Conservation (phyloP, 768 basidiomycete genomes). For the Suillus subalutaceus region DNA sequence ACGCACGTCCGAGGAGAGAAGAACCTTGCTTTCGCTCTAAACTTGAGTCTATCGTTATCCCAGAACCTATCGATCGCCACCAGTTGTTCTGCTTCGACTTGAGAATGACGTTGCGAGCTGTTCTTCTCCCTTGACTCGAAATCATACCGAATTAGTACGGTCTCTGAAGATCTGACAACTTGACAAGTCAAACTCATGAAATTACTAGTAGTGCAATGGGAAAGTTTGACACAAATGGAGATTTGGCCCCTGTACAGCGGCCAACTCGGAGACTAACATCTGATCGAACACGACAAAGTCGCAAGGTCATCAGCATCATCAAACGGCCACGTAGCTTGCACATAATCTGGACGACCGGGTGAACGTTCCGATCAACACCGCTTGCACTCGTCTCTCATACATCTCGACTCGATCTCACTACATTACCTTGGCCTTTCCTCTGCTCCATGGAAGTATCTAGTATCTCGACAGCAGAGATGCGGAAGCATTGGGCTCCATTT, state of each 20-base stretch:
- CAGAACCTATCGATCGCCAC: slow-evolving; percentile 5
- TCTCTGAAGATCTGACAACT: neutral
- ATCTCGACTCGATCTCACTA: neutral
- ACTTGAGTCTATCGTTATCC: slow-evolving; percentile 4
- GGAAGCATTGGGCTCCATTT: neutral
- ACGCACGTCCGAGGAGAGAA: slow-evolving; percentile 5
- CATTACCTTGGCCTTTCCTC: neutral
- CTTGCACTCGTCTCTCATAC: neutral
- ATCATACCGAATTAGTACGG: slow-evolving; percentile 10
- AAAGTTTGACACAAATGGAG: slow-evolving; percentile 7
- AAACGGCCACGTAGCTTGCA: slow-evolving; percentile 1
- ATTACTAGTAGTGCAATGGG: neutral
- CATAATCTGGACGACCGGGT: neutral
- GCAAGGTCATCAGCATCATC: neutral
- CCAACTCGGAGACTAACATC: neutral
- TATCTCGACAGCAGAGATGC: neutral
- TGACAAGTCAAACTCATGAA: neutral
- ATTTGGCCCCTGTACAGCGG: slow-evolving; percentile 3
- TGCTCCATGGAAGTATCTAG: neutral
- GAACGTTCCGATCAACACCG: neutral
- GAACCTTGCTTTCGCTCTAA: slow-evolving; percentile 5
- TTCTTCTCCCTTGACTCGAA: slow-evolving; percentile 13
- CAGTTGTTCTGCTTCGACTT: slow-evolving; percentile 3
- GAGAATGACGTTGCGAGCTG: slow-evolving; percentile 9
- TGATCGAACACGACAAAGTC: slow-evolving; percentile 7